Percentiles rank a stretch among this genome's conserved stretches.
phyloP scores from a whole-genome alignment of 331 rosid species.

The Ulmus americana region DNA sequence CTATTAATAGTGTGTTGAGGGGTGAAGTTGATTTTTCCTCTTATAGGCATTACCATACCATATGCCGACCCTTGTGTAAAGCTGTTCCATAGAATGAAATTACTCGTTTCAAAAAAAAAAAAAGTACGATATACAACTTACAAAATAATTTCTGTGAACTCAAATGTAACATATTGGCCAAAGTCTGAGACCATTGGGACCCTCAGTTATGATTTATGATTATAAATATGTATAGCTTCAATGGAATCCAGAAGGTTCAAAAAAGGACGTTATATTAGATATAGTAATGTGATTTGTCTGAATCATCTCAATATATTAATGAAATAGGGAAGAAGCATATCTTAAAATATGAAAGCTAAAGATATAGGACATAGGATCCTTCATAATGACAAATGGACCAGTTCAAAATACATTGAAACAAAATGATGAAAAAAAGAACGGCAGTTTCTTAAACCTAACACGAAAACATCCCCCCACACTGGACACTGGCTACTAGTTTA shows the following conservation, averaged over 20 bases:
- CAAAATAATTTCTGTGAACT: slow-evolving; percentile 15
- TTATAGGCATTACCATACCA: too few species aligned
- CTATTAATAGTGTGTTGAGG: too few species aligned
- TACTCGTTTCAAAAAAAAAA: too few species aligned
- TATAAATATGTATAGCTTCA: slow-evolving; percentile 21
- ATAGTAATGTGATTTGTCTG: slow-evolving; percentile 16
- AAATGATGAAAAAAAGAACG: neutral
- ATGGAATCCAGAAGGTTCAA: slow-evolving; percentile 16
- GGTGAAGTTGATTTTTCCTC: too few species aligned
- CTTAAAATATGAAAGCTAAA: slow-evolving; percentile 3
- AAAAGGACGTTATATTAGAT: slow-evolving; percentile 16
- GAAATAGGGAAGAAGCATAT: slow-evolving; percentile 20
- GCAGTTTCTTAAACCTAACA: slow-evolving; percentile 16
- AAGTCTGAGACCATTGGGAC: slow-evolving; percentile 32
- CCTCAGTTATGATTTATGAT: slow-evolving; percentile 20
- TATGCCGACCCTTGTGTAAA: too few species aligned
- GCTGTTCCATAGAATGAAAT: too few species aligned
- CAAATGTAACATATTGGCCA: slow-evolving; percentile 24
- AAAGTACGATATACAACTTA: slow-evolving; percentile 8
- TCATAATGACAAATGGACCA: slow-evolving; percentile 35
- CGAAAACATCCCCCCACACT: slow-evolving; percentile 17
- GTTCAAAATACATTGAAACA: slow-evolving; percentile 18
- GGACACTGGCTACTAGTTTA: slow-evolving; percentile 11
- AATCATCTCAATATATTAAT: slow-evolving; percentile 23
- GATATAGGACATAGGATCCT: slow-evolving; percentile 44